These are phyloP conservation scores for Linnemannia zychae DNA, from an alignment of 192 early-diverging fungal genomes.

Conservation along the genomic window DNA sequence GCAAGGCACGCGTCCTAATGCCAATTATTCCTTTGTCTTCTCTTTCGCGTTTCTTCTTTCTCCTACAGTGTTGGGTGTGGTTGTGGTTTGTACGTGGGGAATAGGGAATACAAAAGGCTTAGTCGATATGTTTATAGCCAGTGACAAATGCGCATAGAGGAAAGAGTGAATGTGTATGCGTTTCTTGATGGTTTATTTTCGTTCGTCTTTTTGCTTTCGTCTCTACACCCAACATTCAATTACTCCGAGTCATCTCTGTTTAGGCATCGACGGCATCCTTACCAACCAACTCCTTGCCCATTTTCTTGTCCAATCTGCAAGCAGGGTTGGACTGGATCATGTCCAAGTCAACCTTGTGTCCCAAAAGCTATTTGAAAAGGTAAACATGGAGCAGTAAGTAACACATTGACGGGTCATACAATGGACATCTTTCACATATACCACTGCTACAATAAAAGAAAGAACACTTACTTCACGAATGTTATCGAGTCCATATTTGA, in stretches of 20 bases:
- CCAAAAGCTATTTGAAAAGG: conserved; percentile 68
- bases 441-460: background rate
- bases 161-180: background rate
- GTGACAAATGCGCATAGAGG: background rate
- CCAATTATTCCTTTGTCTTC: background rate
- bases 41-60: conserved; percentile 12
- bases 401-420: background rate
- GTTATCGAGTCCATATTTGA: conserved; percentile 95
- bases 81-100: background rate
- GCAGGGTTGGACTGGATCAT: conserved; percentile 93
- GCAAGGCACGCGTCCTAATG: conserved; percentile 23
- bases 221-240: background rate
- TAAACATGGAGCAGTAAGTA: background rate
- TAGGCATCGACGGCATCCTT: conserved; percentile 53
- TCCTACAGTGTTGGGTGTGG: background rate
- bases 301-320: conserved; percentile 93
- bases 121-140: background rate
- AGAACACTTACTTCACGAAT: conserved; percentile 79
- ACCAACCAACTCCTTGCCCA: conserved; percentile 75
- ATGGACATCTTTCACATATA: background rate
- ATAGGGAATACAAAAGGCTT: background rate
- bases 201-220: background rate
- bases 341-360: conserved; percentile 93
- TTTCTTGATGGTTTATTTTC: conserved; percentile 7
- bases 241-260: background rate